Conservation (phyloP, 345 rosid species). For the Cardiospermum halicacabum region DNA sequence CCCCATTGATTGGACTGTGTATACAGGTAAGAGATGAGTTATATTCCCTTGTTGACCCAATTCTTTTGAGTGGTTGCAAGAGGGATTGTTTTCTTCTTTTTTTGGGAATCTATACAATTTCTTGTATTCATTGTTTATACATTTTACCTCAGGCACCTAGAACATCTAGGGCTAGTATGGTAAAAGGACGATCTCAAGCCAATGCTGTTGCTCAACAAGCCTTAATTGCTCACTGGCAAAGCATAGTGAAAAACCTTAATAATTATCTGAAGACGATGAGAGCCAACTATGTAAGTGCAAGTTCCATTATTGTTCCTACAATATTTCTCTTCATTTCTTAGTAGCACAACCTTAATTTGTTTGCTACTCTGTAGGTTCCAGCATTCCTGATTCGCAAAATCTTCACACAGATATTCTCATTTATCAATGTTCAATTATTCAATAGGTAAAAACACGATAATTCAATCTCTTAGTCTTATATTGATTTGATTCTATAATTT, state of each 20-base stretch:
- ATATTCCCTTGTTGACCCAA: not conserved
- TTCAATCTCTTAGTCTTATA: slow-evolving; percentile 14
- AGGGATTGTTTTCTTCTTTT: slow-evolving; percentile 41
- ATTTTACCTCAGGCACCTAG: slow-evolving; percentile 69
- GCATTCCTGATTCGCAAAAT: slow-evolving; percentile 75
- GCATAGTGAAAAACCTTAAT: slow-evolving; percentile 73
- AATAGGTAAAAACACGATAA: slow-evolving; percentile 58
- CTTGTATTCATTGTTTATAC: slow-evolving; percentile 11
- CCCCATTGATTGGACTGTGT: slow-evolving; percentile 83
- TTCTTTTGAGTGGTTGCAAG: slow-evolving; percentile 19
- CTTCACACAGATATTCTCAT: slow-evolving; percentile 84
- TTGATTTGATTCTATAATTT: slow-evolving; percentile 7
- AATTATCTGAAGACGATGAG: slow-evolving; percentile 73
- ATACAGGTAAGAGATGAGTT: slow-evolving; percentile 58
- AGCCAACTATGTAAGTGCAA: slow-evolving; percentile 69
- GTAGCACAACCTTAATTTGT: slow-evolving; percentile 21
- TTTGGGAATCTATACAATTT: not conserved
- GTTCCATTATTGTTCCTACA: not conserved
- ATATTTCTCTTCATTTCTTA: slow-evolving; percentile 5
- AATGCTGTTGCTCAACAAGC: slow-evolving; percentile 84
- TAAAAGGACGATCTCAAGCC: slow-evolving; percentile 85
- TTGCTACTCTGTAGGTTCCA: slow-evolving; percentile 56
- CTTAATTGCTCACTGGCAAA: slow-evolving; percentile 88
- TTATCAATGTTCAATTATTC: slow-evolving; percentile 89
- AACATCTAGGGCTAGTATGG: slow-evolving; percentile 74